Evolutionary conservation across 257 asterid genomes (phyloP).

Genomic region (Fraxinus quadrangulata): DNA sequence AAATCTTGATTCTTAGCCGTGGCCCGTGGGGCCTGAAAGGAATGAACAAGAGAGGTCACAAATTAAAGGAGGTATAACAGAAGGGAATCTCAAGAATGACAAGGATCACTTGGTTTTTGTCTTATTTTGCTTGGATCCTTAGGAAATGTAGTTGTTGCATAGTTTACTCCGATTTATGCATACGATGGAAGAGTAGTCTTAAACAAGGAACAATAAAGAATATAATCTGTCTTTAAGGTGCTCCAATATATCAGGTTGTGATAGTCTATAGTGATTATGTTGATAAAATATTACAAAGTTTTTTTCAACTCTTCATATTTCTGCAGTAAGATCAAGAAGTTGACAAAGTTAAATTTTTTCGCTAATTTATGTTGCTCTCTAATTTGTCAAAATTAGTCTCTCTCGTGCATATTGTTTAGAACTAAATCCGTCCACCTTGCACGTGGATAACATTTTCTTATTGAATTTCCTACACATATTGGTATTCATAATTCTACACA

Average conservation of each 20-base stretch:
- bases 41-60: neutral
- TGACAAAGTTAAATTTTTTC: neutral
- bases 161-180: neutral
- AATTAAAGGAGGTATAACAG: neutral
- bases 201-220: neutral
- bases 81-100: conserved; percentile 22
- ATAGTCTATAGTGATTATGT: neutral
- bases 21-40: neutral
- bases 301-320: neutral
- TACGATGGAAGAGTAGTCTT: neutral
- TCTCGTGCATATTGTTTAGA: too few relatives aligned
- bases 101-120: neutral
- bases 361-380: too few relatives aligned
- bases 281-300: neutral
- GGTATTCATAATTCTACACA: too few relatives aligned
- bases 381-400: too few relatives aligned
- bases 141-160: conserved; percentile 4
- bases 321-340: neutral
- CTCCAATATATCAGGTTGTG: neutral
- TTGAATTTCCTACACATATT: too few relatives aligned
- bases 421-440: too few relatives aligned
- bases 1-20: neutral
- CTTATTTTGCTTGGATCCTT: conserved; percentile 2
- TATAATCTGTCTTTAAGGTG: neutral
- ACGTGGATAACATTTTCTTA: too few relatives aligned